Evolutionary conservation across 2,329 filamentous ascomycete species (phyloP), one percentile per base, ranked within the genome.

Genomic region (Macrophomina tecta): DNA sequence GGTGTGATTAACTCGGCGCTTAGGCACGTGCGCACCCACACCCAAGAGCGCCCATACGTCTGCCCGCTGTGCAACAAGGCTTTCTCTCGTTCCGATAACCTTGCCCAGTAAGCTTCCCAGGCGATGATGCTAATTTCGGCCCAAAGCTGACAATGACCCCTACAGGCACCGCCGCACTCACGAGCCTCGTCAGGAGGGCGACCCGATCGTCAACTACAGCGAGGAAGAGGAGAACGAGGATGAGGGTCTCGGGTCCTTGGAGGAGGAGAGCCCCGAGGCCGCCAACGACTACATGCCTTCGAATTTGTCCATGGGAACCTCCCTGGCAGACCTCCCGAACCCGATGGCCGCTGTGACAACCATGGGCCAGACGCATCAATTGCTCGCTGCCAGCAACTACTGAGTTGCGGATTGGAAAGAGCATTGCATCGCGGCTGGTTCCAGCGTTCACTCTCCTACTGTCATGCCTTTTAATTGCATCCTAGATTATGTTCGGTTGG

Each of bases 21-120:
- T 87, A 97, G 94, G 86, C 95, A 99, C 84, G 95, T 99, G 80
- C 92, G 95, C 83, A 99, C 95, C 76, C 95, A 99, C 86, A 99
- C 95, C 66, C 95, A 99, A 86, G 95, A 99, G 85, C 92, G 94
- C 83, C 95, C 95, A 73, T 99, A 99, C 82, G 90, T 96, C 78
- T 99, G 95, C 87, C 91, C 92, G 73, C 90, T 97, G 81, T 99
- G 95, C 88, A 97, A 92, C 86, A 98, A 98, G 86, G 94, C 94
- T 72, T 99, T 99, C 81, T 98, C 95, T 68, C 87, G 95, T 82
- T 98, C 94, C 76, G 95, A 99, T 84, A 99, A 99, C 80, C 91
- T 99, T 82, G 95, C 95, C 80, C 95, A 99, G 91, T 97, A 93
- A 80, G 86, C 80, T 68, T 23, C 40, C 45, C 23, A 46, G 30